Base-by-base conservation (phyloP, 1,284 basidiomycete genomes). In the Nidula niveotomentosa region DNA sequence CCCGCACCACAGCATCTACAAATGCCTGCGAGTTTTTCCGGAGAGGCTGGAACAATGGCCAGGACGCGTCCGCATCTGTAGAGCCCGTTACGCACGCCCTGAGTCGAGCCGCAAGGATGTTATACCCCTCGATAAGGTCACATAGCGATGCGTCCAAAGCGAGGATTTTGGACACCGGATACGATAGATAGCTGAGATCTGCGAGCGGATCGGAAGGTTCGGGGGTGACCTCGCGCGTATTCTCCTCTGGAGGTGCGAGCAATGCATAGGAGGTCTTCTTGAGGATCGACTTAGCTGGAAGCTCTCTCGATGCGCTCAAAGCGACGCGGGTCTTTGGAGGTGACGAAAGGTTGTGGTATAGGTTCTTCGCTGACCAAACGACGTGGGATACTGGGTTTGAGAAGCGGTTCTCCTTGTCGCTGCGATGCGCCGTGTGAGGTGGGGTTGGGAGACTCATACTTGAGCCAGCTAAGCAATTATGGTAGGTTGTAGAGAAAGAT, bases 71-170 rank as follows among this genome's bases (percentile, higher is more conserved):
- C 2, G 70, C 72, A 55, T 88, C 80, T 0, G 79, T 77, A 49
- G 71, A 69, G 7, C 75, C 75, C 13, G 70, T 58, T 13, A 87
- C 75, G 23, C 74, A 75, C 0, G 77, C 66, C 12, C 86, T 77
- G 36, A 91, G 65, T 43, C 90, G 84, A 12, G 83, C 81, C 6
- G 83, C 76, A 30, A 92, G 79, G 33, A 88, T 65, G 30, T 81
- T 84, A 68, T 92, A 91, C 0, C 85, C 87, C 62, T 88, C 85
- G 54, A 87, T 86, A 52, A 89, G 76, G 50, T 85, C 81, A 47
- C 74, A 73, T 46, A 85, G 68, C 30, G 77, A 70, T 48, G 77
- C 69, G 48, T 76, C 73, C 0, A 70, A 58, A 3, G 79, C 74
- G 15, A 88, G 67, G 48, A 92, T 85, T 48, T 73, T 78, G 3